Base-by-base conservation (phyloP, 2,329 filamentous ascomycete species). In the Sclerotiophoma versabilis region DNA sequence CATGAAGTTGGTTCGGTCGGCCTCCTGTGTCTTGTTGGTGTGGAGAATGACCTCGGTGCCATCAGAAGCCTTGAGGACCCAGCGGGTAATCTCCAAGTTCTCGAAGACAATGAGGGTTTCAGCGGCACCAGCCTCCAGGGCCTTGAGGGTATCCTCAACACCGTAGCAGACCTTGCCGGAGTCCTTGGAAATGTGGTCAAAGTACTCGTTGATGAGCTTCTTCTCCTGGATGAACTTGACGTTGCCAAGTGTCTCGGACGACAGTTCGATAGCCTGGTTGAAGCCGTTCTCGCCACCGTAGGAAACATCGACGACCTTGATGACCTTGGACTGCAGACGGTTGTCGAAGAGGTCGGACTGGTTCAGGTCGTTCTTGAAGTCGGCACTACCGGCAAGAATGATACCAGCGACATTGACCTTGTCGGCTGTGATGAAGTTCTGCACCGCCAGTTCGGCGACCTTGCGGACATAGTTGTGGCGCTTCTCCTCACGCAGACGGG, bases 191-290 rank as follows among this genome's bases (percentile, higher is more conserved):
- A 99, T 98, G 79, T 99, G 93, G 76, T 99, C 93, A 71, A 99
- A 99, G 83, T 99, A 99, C 75, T 91, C 92, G 76, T 93, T 93
- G 73, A 99, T 99, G 60, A 99, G 87, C 83, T 97, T 99, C 89
- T 99, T 99, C 85, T 99, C 95, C 80, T 99, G 95, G 76, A 99
- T 97, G 77, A 99, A 99, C 81, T 99, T 99, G 85, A 99, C 95
- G 75, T 98, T 99, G 79, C 93, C 91, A 41, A 99, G 85, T 7
- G 95, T 99, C 83, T 99, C 96, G 7, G 92, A 86, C 22, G 95
- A 89, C 70, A 99, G 79, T 75, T 99, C 95, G 62, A 99, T 99
- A 57, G 95, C 95, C 81, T 99, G 96, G 82, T 99, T 99, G 85
- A 99, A 99, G 39, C 95, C 95, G 82, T 98, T 98, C 81, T 99